Base-by-base conservation (phyloP, 2,329 filamentous ascomycete genomes). In the Stachybotrys echinatus region DNA sequence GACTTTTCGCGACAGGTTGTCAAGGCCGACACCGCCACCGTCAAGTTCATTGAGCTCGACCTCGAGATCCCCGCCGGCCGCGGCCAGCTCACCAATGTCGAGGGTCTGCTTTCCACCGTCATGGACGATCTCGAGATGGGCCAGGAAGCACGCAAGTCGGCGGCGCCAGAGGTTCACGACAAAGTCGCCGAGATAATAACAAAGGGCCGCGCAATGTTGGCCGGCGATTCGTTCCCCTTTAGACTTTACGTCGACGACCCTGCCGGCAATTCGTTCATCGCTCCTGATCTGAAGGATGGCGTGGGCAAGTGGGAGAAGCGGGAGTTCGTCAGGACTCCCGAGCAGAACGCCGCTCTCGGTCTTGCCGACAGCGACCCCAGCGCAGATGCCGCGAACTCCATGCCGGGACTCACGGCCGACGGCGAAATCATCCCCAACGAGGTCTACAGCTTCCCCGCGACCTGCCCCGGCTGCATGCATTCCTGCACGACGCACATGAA, bases 191-290 rank as follows among this genome's bases (percentile, higher is more conserved):
- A 83, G 45, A 80, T 97, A 47, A 86, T 97, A 53, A 68, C 79
- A 42, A 87, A 84, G 58, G 79, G 91, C 14, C 79, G 82, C 52
- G 80, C 85, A 49, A 96, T 97, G 84, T 71, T 95, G 10, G 79
- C 80, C 3, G 88, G 91, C 46, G 77, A 85, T 23, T 78, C 79
- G 6, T 92, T 95, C 65, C 94, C 94, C 21, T 96, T 99, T 78
- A 87, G 89, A 47, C 72, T 99, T 45, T 87, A 83, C 39, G 76
- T 96, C 45, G 91, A 99, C 65, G 94, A 99, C 65, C 88, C 89
- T 3, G 88, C 92, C 1, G 94, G 94, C 49, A 99, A 99, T 76
- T 96, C 91, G 2, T 97, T 92, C 79, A 96, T 99, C 61, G 87
- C 95, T 45, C 94, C 94, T 14, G 87, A 91, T 56, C 81, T 89